A percentile compares a stretch with the other conserved stretches of the same genome.
phyloP scores from a whole-genome alignment of 2,329 filamentous ascomycete genomes.

The Penicillium sp. region DNA sequence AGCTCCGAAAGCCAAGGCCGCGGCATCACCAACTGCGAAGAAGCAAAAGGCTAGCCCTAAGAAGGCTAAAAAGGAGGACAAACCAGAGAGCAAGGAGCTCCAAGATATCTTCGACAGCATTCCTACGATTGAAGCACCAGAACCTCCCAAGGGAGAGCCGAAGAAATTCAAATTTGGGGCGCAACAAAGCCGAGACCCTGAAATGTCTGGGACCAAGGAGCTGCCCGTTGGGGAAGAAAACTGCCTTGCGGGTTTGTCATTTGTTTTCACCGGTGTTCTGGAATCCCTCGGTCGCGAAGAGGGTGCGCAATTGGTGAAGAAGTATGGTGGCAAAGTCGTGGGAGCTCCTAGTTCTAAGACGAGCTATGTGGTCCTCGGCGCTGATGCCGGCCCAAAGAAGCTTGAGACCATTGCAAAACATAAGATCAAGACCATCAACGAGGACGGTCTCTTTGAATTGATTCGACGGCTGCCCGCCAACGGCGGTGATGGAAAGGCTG shows the following conservation, averaged over 20 bases:
- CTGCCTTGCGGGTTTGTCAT: slow-evolving; percentile 82
- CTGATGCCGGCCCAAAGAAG: slow-evolving; percentile 91
- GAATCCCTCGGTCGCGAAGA: slow-evolving; percentile 79
- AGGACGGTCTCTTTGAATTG: slow-evolving; percentile 84
- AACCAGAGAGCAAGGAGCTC: slow-evolving; percentile 67
- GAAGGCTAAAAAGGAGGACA: slow-evolving; percentile 54
- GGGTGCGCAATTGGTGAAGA: slow-evolving; percentile 80
- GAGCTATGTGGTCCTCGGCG: slow-evolving; percentile 85
- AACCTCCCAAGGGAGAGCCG: slow-evolving; percentile 68
- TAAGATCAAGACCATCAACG: slow-evolving; percentile 87
- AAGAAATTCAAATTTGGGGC: slow-evolving; percentile 77
- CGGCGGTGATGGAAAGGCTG: slow-evolving; percentile 83
- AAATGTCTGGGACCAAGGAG: slow-evolving; percentile 63
- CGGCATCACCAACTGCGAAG: slow-evolving; percentile 34
- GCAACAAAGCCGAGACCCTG: slow-evolving; percentile 61
- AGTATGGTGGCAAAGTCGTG: slow-evolving; percentile 89
- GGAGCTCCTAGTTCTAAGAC: slow-evolving; percentile 86
- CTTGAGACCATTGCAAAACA: slow-evolving; percentile 77
- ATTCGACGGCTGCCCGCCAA: slow-evolving; percentile 78
- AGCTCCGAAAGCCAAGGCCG: slow-evolving; percentile 35
- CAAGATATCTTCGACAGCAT: slow-evolving; percentile 87
- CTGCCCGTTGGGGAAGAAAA: slow-evolving; percentile 82
- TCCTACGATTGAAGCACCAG: slow-evolving; percentile 75
- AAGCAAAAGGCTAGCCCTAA: slow-evolving; percentile 60
- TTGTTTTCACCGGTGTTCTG: slow-evolving; percentile 92